Conservation (phyloP, 2,329 filamentous ascomycete genomes). For the Daldinia eschscholtzii region DNA sequence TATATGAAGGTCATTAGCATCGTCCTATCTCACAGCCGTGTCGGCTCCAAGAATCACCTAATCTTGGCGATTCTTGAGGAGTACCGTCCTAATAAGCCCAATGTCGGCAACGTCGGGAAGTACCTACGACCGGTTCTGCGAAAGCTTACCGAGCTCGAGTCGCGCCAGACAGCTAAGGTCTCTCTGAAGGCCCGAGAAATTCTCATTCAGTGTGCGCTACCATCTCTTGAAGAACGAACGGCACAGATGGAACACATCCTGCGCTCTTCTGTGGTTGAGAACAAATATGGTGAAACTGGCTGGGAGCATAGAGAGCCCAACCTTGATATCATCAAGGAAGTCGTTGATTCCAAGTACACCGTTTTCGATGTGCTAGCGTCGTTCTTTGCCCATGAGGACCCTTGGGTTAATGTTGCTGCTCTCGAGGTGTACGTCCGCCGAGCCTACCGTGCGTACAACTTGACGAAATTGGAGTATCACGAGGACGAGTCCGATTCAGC, state of each 20-base stretch:
- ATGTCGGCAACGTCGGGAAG: slow-evolving; percentile 88
- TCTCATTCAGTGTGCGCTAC: slow-evolving; percentile 95
- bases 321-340: slow-evolving; percentile 92
- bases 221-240: slow-evolving; percentile 93
- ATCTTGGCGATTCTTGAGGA: slow-evolving; percentile 91
- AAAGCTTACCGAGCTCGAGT: slow-evolving; percentile 91
- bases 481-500: slow-evolving; percentile 73
- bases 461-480: slow-evolving; percentile 91
- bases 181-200: slow-evolving; percentile 97
- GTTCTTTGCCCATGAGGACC: slow-evolving; percentile 95
- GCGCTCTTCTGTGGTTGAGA: slow-evolving; percentile 93
- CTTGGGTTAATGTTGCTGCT: slow-evolving; percentile 93
- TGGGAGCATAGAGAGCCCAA: slow-evolving; percentile 96
- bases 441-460: slow-evolving; percentile 93
- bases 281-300: slow-evolving; percentile 95
- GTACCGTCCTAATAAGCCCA: slow-evolving; percentile 94
- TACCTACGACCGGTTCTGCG: slow-evolving; percentile 86
- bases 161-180: slow-evolving; percentile 88
- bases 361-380: slow-evolving; percentile 95
- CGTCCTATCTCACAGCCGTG: slow-evolving; percentile 92
- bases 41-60: slow-evolving; percentile 93
- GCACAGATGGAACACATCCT: slow-evolving; percentile 99
- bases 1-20: slow-evolving; percentile 85
- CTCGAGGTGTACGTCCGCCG: slow-evolving; percentile 97
- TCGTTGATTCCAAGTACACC: slow-evolving; percentile 98